These are phyloP conservation scores for Artomyces pyxidatus DNA, from an alignment of 768 basidiomycete genomes.

Conservation along the genomic window DNA sequence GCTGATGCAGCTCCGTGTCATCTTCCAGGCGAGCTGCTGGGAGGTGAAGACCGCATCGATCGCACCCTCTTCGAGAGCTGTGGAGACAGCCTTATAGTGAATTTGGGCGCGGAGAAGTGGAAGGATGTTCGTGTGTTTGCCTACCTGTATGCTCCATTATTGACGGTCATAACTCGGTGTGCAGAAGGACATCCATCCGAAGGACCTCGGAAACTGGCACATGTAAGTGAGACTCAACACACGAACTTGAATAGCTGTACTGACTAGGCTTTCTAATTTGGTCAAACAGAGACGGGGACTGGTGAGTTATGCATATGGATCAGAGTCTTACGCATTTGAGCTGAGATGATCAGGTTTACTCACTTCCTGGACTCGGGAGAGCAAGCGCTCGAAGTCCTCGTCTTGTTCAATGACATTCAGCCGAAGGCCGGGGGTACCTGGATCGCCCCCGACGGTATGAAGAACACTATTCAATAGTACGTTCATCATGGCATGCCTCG, in stretches of 20 bases:
- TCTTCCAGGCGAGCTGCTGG: conserved; percentile 26
- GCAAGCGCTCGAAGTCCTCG: conserved; percentile 29
- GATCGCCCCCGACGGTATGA: conserved; percentile 29
- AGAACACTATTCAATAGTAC: conserved; percentile 18
- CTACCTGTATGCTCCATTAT: too few species aligned
- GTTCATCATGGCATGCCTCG: neutral
- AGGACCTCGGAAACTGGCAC: conserved; percentile 30
- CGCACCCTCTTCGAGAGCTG: conserved; percentile 20
- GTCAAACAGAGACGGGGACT: conserved; percentile 20
- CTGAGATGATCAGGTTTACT: conserved; percentile 22
- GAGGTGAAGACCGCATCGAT: conserved; percentile 28
- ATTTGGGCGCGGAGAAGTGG: conserved; percentile 26
- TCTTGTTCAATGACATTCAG: conserved; percentile 27
- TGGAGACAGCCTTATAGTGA: conserved; percentile 29
- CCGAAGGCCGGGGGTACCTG: conserved; percentile 29
- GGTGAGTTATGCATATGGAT: conserved; percentile 6
- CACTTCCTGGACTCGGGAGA: conserved; percentile 33
- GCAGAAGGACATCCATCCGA: conserved; percentile 19
- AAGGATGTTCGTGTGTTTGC: conserved; percentile 11
- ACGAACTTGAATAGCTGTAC: too few species aligned
- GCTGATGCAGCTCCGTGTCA: conserved; percentile 1
- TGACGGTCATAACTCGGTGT: neutral
- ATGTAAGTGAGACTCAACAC: conserved; percentile 15
- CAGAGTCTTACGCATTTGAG: too few species aligned
- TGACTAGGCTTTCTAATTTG: too few species aligned